A percentile compares a stretch with the other conserved stretches of the same genome.
These are phyloP conservation scores for Cytospora paraplurivora DNA, from an alignment of 2,329 filamentous ascomycete species.

Conservation along the genomic window DNA sequence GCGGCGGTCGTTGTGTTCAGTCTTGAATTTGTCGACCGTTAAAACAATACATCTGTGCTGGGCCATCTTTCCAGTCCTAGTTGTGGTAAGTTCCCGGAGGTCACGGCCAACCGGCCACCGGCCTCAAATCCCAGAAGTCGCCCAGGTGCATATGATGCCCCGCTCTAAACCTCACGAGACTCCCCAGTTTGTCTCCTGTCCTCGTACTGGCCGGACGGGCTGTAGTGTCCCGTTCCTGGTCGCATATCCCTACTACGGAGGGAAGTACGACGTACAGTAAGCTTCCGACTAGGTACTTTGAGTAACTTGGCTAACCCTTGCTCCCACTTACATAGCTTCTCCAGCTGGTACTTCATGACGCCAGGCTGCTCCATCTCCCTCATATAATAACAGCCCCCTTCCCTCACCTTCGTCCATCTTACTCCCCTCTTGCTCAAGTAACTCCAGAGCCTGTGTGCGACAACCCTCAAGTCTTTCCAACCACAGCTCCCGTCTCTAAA, in stretches of 20 bases:
- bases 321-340: slow-evolving; percentile 44
- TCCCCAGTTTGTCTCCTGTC: slow-evolving; percentile 19
- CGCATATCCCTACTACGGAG: not conserved
- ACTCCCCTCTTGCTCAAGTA: slow-evolving; percentile 47
- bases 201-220: not conserved
- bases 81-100: slow-evolving; percentile 37
- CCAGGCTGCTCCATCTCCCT: slow-evolving; percentile 46
- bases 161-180: slow-evolving; percentile 29
- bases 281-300: slow-evolving; percentile 24
- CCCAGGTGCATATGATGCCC: slow-evolving; percentile 26
- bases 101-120: slow-evolving; percentile 20
- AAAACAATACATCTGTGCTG: slow-evolving; percentile 37
- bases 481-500: slow-evolving; percentile 54
- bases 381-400: slow-evolving; percentile 37
- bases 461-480: slow-evolving; percentile 57
- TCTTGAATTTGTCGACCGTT: slow-evolving; percentile 22
- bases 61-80: slow-evolving; percentile 35
- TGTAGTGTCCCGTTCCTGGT: slow-evolving; percentile 8
- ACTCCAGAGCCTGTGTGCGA: slow-evolving; percentile 54
- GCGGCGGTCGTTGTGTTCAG: slow-evolving; percentile 9
- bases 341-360: slow-evolving; percentile 55
- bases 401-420: slow-evolving; percentile 39
- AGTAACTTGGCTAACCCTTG: slow-evolving; percentile 36
- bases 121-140: slow-evolving; percentile 10
- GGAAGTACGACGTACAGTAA: slow-evolving; percentile 15